Conservation (phyloP, 768 basidiomycete genomes). For the Hebeloma cylindrosporum region DNA sequence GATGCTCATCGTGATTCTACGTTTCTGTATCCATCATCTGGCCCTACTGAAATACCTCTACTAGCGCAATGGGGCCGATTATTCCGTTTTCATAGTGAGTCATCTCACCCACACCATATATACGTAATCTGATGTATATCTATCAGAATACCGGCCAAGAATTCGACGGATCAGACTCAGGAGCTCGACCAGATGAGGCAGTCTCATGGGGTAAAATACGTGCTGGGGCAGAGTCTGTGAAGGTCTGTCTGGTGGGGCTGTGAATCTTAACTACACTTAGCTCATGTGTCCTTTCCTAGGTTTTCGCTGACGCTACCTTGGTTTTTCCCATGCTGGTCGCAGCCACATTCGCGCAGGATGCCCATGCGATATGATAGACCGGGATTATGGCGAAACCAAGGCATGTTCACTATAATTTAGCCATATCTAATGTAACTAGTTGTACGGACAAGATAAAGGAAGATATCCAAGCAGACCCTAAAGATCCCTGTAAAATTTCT, state of each 20-base stretch:
- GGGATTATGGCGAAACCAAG: neutral
- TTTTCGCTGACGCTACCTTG: conserved; percentile 95
- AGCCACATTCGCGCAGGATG: conserved; percentile 78
- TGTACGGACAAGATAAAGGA: too few species aligned
- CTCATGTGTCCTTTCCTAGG: conserved; percentile 33
- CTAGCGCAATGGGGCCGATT: conserved; percentile 97
- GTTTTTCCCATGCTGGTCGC: conserved; percentile 96
- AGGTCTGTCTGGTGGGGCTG: conserved; percentile 47
- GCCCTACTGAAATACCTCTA: neutral
- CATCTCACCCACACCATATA: neutral
- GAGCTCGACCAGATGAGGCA: conserved; percentile 95
- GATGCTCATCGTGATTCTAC: conserved; percentile 84
- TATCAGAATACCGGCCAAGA: conserved; percentile 96
- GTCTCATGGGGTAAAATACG: conserved; percentile 99
- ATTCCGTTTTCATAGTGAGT: conserved; percentile 89
- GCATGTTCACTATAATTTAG: too few species aligned
- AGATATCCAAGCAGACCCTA: too few species aligned
- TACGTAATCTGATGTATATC: neutral
- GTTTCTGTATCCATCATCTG: neutral
- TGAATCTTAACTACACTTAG: conserved; percentile 24
- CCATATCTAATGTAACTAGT: too few species aligned
- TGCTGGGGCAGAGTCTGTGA: conserved; percentile 77
- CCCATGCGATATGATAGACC: conserved; percentile 1
- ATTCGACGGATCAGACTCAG: conserved; percentile 98
- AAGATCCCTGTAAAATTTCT: conserved; percentile 38